These are phyloP conservation scores for Porcisia deanei DNA, from an alignment of 208 protist genomes.

Conservation along the genomic window DNA sequence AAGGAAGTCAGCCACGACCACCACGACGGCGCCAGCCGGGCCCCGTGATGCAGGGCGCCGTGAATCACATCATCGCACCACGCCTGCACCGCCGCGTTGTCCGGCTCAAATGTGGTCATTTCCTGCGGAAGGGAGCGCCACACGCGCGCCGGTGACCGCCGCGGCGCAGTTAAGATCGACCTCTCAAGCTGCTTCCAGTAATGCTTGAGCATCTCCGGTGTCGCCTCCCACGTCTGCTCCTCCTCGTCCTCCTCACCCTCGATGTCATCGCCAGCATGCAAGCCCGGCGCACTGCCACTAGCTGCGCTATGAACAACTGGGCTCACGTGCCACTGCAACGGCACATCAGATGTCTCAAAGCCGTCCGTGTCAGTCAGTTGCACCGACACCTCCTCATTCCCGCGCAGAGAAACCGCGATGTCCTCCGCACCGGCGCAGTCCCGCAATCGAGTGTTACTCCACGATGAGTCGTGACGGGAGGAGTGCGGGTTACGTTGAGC, in stretches of 20 bases:
- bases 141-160: slow-evolving; percentile 12
- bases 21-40: slow-evolving; percentile 17
- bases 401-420: neutral
- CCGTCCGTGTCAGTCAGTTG: too few relatives aligned
- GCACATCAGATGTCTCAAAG: too few relatives aligned
- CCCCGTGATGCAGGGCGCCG: slow-evolving; percentile 13
- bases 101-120: slow-evolving; percentile 16
- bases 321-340: too few relatives aligned
- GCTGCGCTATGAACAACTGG: too few relatives aligned
- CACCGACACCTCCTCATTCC: too few relatives aligned
- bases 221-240: slow-evolving; percentile 27
- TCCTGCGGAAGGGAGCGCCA: slow-evolving; percentile 13
- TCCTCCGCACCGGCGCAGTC: neutral
- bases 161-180: slow-evolving; percentile 30
- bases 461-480: neutral
- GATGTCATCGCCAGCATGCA: slow-evolving; percentile 8
- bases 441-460: neutral
- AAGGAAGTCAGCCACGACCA: slow-evolving; percentile 2
- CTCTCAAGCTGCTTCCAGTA: slow-evolving; percentile 43
- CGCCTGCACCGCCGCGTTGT: slow-evolving; percentile 16
- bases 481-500: neutral
- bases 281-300: neutral
- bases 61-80: slow-evolving; percentile 24
- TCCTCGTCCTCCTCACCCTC: slow-evolving; percentile 22
- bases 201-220: slow-evolving; percentile 36